Conservation (phyloP, 345 rosid species). For the Brassica cretica region DNA sequence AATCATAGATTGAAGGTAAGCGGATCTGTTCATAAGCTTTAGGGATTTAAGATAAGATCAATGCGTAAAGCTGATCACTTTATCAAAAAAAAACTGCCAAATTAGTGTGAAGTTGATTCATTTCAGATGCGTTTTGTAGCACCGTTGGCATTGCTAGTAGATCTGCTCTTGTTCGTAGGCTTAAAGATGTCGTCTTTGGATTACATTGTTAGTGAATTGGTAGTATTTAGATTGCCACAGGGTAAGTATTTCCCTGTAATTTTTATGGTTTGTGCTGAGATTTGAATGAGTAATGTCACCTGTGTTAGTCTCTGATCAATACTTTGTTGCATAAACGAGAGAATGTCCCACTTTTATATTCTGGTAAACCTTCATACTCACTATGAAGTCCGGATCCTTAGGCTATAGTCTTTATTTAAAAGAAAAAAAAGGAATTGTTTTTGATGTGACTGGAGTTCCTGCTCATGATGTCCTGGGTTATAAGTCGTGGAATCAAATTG, state of each 20-base stretch:
- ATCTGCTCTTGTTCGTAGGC: not conserved
- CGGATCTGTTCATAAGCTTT: not conserved
- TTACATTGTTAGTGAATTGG: not conserved
- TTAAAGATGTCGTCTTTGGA: constrained; percentile 2
- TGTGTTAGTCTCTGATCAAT: not conserved
- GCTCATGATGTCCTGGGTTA: not conserved
- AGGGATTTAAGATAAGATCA: constrained; percentile 1
- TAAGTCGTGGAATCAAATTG: constrained; percentile 7
- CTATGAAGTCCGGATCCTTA: not conserved
- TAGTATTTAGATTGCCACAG: not conserved
- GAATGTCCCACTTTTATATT: not conserved
- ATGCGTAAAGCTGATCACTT: not conserved
- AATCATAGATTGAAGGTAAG: constrained; percentile 92
- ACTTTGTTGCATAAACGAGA: not conserved
- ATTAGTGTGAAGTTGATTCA: not conserved
- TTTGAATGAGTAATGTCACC: not conserved
- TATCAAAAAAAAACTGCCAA: not conserved
- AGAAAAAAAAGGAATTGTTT: not conserved
- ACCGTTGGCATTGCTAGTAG: not conserved
- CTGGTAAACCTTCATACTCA: not conserved
- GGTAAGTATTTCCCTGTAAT: not conserved
- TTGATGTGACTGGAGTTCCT: constrained; percentile 15
- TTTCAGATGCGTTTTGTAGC: constrained; percentile 4
- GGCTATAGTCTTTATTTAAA: not conserved
- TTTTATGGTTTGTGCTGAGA: not conserved